A percentile compares a stretch with the other conserved stretches of the same genome.
Evolutionary conservation across 2,329 filamentous ascomycete species (phyloP).

Genomic region (Didymella sp.): DNA sequence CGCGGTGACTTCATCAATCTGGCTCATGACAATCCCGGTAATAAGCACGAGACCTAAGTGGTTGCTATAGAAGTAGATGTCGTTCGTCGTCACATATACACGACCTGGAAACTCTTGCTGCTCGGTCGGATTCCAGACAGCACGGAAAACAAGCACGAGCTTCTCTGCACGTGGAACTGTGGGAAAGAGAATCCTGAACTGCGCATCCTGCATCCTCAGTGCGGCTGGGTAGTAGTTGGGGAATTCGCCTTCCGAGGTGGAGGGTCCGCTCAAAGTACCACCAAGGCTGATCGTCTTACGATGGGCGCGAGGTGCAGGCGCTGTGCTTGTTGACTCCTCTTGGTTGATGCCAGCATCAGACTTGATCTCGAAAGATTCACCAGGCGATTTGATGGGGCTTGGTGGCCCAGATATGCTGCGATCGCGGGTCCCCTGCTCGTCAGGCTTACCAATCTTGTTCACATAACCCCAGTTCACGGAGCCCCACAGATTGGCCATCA

Average conservation of each 20-base stretch:
- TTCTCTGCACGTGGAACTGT: constrained; percentile 78
- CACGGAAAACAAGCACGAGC: constrained; percentile 88
- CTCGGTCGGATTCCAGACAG: constrained; percentile 82
- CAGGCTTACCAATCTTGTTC: constrained; percentile 65
- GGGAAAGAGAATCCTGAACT: constrained; percentile 92
- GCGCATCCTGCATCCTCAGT: constrained; percentile 84
- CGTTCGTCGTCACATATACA: constrained; percentile 84
- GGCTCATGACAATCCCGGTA: constrained; percentile 75
- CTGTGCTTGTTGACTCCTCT: constrained; percentile 17
- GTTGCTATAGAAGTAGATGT: constrained; percentile 96
- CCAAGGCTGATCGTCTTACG: constrained; percentile 66
- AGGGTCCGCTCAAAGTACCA: constrained; percentile 29
- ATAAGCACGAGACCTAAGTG: constrained; percentile 90
- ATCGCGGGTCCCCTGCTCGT: constrained; percentile 48
- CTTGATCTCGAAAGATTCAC: constrained; percentile 30
- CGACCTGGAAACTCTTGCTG: constrained; percentile 81
- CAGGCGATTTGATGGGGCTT: constrained; percentile 40
- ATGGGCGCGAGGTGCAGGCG: constrained; percentile 47
- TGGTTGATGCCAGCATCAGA: constrained; percentile 11
- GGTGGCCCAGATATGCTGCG: constrained; percentile 44
- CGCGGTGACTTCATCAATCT: constrained; percentile 86
- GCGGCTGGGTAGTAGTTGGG: constrained; percentile 81
- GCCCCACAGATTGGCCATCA: constrained; percentile 94
- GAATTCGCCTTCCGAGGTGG: constrained; percentile 57
- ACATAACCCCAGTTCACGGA: constrained; percentile 80